These are phyloP conservation scores for Trametes polyzona DNA, from an alignment of 1,284 basidiomycete genomes.

Conservation along the genomic window DNA sequence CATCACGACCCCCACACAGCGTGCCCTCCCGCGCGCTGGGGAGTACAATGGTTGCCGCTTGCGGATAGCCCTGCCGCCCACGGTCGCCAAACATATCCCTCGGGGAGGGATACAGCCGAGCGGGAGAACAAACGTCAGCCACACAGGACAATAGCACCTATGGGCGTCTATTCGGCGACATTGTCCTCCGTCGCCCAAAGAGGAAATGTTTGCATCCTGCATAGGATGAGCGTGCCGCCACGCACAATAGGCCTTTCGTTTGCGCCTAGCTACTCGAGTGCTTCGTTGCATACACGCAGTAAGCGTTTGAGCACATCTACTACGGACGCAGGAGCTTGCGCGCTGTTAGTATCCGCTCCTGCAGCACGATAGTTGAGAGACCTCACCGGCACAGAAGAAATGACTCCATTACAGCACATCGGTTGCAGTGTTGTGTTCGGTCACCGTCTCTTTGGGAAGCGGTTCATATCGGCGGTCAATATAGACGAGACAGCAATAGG, in stretches of 20 bases:
- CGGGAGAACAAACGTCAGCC: slow-evolving; percentile 5
- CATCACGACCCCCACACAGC: neutral
- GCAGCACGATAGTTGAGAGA: too few relatives aligned
- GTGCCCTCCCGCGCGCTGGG: neutral
- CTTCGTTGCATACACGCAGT: neutral
- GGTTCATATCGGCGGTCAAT: too few relatives aligned
- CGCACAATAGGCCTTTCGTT: neutral
- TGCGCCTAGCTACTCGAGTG: neutral
- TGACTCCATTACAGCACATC: too few relatives aligned
- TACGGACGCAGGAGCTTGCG: neutral
- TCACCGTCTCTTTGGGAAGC: too few relatives aligned
- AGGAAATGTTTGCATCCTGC: neutral
- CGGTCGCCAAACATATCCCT: neutral
- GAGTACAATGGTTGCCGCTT: slow-evolving; percentile 6
- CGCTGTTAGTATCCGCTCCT: neutral
- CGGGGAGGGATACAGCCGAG: neutral
- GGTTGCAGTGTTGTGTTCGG: too few relatives aligned
- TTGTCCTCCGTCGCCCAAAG: slow-evolving; percentile 1
- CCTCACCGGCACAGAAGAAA: too few relatives aligned
- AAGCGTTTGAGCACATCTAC: neutral
- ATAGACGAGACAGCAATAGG: too few relatives aligned
- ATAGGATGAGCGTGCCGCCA: neutral
- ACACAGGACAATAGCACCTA: slow-evolving; percentile 5
- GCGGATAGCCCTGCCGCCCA: neutral
- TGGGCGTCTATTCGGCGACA: slow-evolving; percentile 3